Percentiles rank a stretch among this genome's conserved stretches.
These are phyloP conservation scores for Orbilia brochopaga DNA, from an alignment of 2,329 filamentous ascomycete genomes.

Conservation along the genomic window DNA sequence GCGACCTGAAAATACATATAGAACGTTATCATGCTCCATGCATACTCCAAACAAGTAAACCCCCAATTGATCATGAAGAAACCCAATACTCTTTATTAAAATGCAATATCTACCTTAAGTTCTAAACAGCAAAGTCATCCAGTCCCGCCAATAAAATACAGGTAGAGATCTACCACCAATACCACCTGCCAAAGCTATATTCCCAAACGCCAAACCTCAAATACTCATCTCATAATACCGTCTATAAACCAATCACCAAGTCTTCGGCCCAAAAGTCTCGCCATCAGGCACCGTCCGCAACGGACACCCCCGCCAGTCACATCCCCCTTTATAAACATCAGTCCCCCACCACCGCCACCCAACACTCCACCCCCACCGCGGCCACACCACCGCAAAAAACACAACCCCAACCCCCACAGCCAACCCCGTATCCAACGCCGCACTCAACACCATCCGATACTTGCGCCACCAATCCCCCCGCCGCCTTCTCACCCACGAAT, in stretches of 20 bases:
- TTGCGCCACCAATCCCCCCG: constrained; percentile 83
- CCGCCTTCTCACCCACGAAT: constrained; percentile 73
- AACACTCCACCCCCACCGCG: constrained; percentile 68
- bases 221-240: not conserved
- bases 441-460: constrained; percentile 81
- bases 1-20: too few species aligned
- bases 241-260: constrained; percentile 60
- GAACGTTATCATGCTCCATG: too few species aligned
- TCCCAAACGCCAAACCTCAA: not conserved
- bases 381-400: constrained; percentile 86
- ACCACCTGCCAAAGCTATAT: not conserved
- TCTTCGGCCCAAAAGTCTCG: constrained; percentile 69
- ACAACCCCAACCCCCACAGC: constrained; percentile 82
- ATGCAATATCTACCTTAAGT: too few species aligned
- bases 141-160: too few species aligned
- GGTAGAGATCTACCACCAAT: too few species aligned
- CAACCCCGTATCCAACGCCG: constrained; percentile 80
- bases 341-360: constrained; percentile 87
- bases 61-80: too few species aligned
- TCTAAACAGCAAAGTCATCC: too few species aligned
- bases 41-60: too few species aligned
- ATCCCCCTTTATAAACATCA: constrained; percentile 81
- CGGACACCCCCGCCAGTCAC: constrained; percentile 81
- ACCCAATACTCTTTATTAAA: too few species aligned
- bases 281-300: constrained; percentile 70